Conservation (phyloP, 192 early-diverging fungal genomes). For the Radiomyces spectabilis region DNA sequence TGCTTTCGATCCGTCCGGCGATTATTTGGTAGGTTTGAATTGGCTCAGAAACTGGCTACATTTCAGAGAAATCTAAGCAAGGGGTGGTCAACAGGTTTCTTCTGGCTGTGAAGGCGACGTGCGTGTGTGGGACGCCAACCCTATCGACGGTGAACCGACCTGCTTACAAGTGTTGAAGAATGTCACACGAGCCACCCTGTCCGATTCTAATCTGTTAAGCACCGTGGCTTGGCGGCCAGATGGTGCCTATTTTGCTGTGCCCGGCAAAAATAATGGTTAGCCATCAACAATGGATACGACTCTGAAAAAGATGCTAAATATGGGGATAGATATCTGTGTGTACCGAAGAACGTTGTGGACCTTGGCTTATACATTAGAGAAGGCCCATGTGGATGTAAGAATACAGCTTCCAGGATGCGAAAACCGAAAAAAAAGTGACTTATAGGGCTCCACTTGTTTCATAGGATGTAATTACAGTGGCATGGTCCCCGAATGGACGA, state of each 20-base stretch:
- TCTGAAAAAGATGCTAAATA: neutral
- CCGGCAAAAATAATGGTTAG: slow-evolving; percentile 37
- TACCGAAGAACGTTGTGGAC: slow-evolving; percentile 20
- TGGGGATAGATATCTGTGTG: neutral
- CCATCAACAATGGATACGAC: neutral
- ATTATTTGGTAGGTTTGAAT: slow-evolving; percentile 10
- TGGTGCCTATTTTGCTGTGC: slow-evolving; percentile 51
- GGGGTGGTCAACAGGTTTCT: too few species aligned
- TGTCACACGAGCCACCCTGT: slow-evolving; percentile 26
- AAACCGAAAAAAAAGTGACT: neutral
- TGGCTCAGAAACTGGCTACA: too few species aligned
- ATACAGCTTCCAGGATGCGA: too few species aligned
- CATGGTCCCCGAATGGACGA: slow-evolving; percentile 60
- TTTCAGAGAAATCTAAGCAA: too few species aligned
- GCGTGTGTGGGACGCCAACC: slow-evolving; percentile 56
- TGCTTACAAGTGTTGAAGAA: slow-evolving; percentile 32
- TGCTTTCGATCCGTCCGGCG: slow-evolving; percentile 19
- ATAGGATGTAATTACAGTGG: slow-evolving; percentile 34
- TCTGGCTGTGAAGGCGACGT: slow-evolving; percentile 55
- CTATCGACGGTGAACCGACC: slow-evolving; percentile 22
- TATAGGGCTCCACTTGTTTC: neutral
- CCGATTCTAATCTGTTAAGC: slow-evolving; percentile 31
- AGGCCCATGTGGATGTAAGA: slow-evolving; percentile 19
- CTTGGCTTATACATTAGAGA: slow-evolving; percentile 14
- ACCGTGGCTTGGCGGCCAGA: slow-evolving; percentile 58